Base-by-base conservation (phyloP, 192 early-diverging fungal genomes). In the Rhizophagus clarus region DNA sequence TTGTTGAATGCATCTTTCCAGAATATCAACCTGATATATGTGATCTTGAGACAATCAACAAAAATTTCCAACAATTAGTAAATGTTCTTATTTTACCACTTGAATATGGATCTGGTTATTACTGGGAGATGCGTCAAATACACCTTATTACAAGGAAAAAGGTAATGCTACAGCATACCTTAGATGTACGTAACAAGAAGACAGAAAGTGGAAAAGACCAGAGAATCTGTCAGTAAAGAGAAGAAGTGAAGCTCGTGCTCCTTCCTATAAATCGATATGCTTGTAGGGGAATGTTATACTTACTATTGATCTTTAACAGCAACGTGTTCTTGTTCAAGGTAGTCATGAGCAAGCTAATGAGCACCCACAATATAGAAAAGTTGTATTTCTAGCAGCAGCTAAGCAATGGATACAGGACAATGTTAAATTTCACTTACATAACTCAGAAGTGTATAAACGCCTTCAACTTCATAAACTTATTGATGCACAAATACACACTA, bases 251-350 rank as follows among this genome's bases (percentile, higher is more conserved):
- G 69, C 32, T 22, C n/a, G 72, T 29, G 24, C 7, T 51, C 72
- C 72, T 28, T 51, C 72, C 72, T 28, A 74, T 74, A 29, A 32
- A 74, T 56, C 42, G 45, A 60, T 74, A 74, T 60, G 10, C 51
- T 3, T 60, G 72, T 51, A 56, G 5, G 72, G 72, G 20, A 74
- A 29, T 61, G 60, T 74, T 74, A 24, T 17, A 56, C 15, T 74
- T 26, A 74, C 26, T 14, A 51, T 74, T 74, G 29, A 74, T 74
- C 24, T 32, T 15, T 4, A 74, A 61, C 51, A 56, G 60, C 2
- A 17, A 15, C 28, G 2, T 10, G 20, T 61, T 29, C 29, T 60
- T 22, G 20, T 31, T 31, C 24, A 32, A 2, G 32, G 32, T 32
- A 32, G 3, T 32, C 32, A 32, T 32, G 1, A 32, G 32, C 32